Conservation (phyloP, 441 rosid species). For the Pelargonium citronellum region DNA sequence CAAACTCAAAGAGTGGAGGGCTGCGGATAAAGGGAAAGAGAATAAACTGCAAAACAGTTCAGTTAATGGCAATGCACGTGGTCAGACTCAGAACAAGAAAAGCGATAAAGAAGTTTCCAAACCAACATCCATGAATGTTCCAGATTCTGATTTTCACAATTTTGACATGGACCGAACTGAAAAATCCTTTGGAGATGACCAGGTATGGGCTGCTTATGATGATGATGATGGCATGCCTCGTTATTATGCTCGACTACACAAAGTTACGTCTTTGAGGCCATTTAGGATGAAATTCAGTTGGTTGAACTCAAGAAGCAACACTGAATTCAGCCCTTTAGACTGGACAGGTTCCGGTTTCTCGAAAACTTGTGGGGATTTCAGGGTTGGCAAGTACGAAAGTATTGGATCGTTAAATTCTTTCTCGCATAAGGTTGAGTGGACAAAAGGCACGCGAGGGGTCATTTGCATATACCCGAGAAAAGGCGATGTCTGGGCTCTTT, state of each 20-base stretch:
- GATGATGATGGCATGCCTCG: constrained; percentile 93
- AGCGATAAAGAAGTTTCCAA: constrained; percentile 26
- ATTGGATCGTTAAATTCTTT: constrained; percentile 54
- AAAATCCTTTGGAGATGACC: constrained; percentile 54
- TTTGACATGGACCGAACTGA: constrained; percentile 77
- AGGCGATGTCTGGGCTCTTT: constrained; percentile 91
- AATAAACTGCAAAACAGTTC: constrained; percentile 27
- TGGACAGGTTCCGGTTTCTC: constrained; percentile 82
- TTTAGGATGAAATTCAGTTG: constrained; percentile 82
- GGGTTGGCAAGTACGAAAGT: constrained; percentile 54
- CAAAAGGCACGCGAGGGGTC: constrained; percentile 63
- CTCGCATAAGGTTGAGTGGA: constrained; percentile 76
- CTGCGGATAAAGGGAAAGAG: constrained; percentile 24
- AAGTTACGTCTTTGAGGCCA: constrained; percentile 63
- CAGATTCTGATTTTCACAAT: constrained; percentile 72
- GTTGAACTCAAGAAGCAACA: constrained; percentile 72
- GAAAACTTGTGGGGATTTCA: constrained; percentile 87
- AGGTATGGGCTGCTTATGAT: constrained; percentile 97
- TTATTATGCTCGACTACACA: constrained; percentile 75
- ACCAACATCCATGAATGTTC: constrained; percentile 47
- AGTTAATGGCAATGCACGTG: constrained; percentile 20
- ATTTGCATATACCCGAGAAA: constrained; percentile 61
- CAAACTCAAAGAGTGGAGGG: constrained; percentile 40
- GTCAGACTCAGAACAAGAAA: constrained; percentile 16
- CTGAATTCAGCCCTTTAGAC: constrained; percentile 56